Conservation (phyloP, 2,329 filamentous ascomycete genomes). For the Blastomyces parvus region DNA sequence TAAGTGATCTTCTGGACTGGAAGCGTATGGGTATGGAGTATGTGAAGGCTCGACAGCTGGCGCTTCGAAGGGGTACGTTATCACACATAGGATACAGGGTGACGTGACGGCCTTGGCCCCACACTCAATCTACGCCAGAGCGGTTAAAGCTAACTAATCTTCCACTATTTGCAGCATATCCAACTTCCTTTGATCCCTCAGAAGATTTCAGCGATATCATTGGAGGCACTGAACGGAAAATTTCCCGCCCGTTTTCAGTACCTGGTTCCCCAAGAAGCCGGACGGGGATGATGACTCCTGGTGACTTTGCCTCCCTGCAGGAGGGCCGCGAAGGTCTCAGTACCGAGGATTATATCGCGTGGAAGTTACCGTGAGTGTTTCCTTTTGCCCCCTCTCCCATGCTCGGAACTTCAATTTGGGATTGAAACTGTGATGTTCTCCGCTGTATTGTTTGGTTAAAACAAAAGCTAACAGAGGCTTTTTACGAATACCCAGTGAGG, state of each 20-base stretch:
- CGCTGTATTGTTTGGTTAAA: background rate
- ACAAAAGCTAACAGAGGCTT: slow-evolving; percentile 24
- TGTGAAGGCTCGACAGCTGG: slow-evolving; percentile 90
- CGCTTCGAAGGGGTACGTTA: slow-evolving; percentile 57
- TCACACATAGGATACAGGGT: background rate
- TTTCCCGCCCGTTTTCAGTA: slow-evolving; percentile 85
- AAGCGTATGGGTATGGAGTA: slow-evolving; percentile 99
- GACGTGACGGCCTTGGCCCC: background rate
- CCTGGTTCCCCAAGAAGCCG: slow-evolving; percentile 86
- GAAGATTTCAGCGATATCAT: slow-evolving; percentile 85
- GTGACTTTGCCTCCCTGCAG: slow-evolving; percentile 92
- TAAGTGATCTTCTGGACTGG: slow-evolving; percentile 95
- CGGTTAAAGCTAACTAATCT: background rate
- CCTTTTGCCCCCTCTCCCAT: slow-evolving; percentile 54
- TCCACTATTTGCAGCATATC: slow-evolving; percentile 55
- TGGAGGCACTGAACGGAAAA: slow-evolving; percentile 86
- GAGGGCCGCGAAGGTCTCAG: slow-evolving; percentile 86
- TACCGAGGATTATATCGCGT: slow-evolving; percentile 96
- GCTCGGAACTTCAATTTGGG: background rate
- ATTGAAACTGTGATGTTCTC: background rate
- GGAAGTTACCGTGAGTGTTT: slow-evolving; percentile 70
- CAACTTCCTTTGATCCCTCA: slow-evolving; percentile 64
- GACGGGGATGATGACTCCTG: slow-evolving; percentile 96
- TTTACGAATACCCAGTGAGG: slow-evolving; percentile 57
- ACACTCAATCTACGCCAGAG: background rate